phyloP scores from a whole-genome alignment of 208 protist genomes.

The Leptomonas pyrrhocoris region DNA sequence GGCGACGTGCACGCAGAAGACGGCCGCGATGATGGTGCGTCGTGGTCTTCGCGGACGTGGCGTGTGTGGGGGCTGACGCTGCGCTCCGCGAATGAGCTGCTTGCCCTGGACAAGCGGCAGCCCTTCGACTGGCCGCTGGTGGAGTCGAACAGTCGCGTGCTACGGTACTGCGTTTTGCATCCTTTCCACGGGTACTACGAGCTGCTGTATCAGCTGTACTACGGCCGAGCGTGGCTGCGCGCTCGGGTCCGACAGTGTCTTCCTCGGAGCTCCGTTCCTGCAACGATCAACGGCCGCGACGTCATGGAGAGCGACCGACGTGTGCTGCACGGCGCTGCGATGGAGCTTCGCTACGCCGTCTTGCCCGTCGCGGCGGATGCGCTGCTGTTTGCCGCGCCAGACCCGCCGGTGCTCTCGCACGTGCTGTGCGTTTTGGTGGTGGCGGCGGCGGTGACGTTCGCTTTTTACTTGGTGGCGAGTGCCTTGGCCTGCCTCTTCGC shows the following conservation, averaged over 20 bases:
- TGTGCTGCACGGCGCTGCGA: constrained; percentile 29
- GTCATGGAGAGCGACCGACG: background rate
- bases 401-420: constrained; percentile 36
- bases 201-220: constrained; percentile 41
- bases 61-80: constrained; percentile 72
- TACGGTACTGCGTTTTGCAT: constrained; percentile 57
- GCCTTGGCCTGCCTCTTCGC: constrained; percentile 34
- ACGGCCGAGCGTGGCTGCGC: constrained; percentile 31
- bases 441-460: constrained; percentile 12
- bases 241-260: background rate
- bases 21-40: background rate
- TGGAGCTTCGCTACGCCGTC: constrained; percentile 38
- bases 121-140: constrained; percentile 73
- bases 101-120: constrained; percentile 54
- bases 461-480: constrained; percentile 47
- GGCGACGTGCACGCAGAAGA: background rate
- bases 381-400: constrained; percentile 67
- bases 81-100: constrained; percentile 57
- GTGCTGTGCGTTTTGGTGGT: constrained; percentile 38
- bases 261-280: background rate
- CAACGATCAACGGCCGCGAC: background rate
- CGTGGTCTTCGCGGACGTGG: constrained; percentile 33
- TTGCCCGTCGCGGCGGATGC: constrained; percentile 44
- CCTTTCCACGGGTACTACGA: constrained; percentile 80
- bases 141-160: constrained; percentile 49